phyloP scores from a whole-genome alignment of 2,329 filamentous ascomycete species.

The Septoria linicola region DNA sequence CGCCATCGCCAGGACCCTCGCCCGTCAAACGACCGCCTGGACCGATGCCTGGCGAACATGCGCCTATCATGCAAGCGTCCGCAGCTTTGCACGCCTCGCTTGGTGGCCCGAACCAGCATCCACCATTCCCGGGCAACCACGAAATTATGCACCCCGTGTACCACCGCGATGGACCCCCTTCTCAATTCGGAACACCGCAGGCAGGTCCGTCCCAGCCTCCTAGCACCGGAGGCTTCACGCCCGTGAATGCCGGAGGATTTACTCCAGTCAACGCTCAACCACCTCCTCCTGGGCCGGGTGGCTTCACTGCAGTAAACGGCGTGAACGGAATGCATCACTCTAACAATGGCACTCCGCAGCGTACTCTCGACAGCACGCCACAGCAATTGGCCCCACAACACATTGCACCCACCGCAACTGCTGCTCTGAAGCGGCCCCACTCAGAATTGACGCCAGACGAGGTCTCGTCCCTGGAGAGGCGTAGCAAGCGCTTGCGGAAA shows the following conservation, averaged over 20 bases:
- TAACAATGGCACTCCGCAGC: conserved; percentile 29
- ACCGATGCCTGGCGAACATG: conserved; percentile 56
- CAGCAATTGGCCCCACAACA: conserved; percentile 21
- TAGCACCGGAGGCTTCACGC: conserved; percentile 68
- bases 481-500: conserved; percentile 92
- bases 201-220: conserved; percentile 46
- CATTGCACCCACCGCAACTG: conserved; percentile 30
- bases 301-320: conserved; percentile 61
- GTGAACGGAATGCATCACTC: conserved; percentile 44
- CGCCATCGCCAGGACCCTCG: conserved; percentile 70
- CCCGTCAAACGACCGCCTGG: conserved; percentile 62
- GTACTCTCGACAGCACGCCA: conserved; percentile 54
- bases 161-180: conserved; percentile 33
- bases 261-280: conserved; percentile 62
- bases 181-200: conserved; percentile 46
- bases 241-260: conserved; percentile 66
- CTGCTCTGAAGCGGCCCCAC: conserved; percentile 70
- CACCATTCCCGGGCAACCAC: conserved; percentile 18
- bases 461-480: conserved; percentile 54
- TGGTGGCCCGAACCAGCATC: conserved; percentile 37
- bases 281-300: conserved; percentile 26
- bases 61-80: conserved; percentile 63
- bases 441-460: conserved; percentile 43
- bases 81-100: conserved; percentile 57
- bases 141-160: conserved; percentile 30